Evolutionary conservation across 2,329 filamentous ascomycete genomes (phyloP), one percentile per base, ranked within the genome.

Genomic region (Aspergillus viridinutans): DNA sequence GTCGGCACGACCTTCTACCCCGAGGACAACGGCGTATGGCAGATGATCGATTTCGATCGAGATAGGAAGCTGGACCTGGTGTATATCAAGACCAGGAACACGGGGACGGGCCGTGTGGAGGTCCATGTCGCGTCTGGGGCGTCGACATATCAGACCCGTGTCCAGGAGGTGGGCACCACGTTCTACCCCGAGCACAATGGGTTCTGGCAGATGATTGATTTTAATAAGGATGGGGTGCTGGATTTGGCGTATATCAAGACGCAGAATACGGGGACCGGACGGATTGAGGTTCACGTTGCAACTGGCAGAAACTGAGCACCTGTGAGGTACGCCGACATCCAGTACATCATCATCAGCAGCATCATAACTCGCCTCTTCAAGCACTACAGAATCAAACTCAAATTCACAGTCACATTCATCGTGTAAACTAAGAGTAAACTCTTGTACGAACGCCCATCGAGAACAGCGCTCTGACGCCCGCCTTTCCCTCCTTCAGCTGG

Each of bases 151-250:
- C 35, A 55, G 49, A 78, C 77, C 65, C 83, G 81, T 70, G 85
- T 87, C 75, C 87, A 87, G 75, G 78, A 82, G 32, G 84, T 86
- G 1, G 87, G 87, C 29, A 81, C 79, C 68, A 92, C 89, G 1
- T 78, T 80, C 38, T 49, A 56, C 1, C 50, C 54, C 2, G 58
- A 61, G 28, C 43, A 53, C n/a, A 53, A 58, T 14, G 60, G 60
- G 6, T 35, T 53, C 40, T 61, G 58, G 58, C 51, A 54, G 26
- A 3, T 61, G 29, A 52, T 52, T 17, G 54, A 61, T 28, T 60
- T 60, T 9, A 50, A 60, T 17, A 49, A 53, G 4, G 56, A 58
- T 32, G 58, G 60, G 2, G 28, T 28, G 12, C 53, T 60, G 17
- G 60, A 61, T 52, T 49, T 61, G 14, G 53, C 54, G 26, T 61